Percentiles rank a stretch among this genome's conserved stretches.
Evolutionary conservation across 768 basidiomycete genomes (phyloP).

Genomic region (Collybia sordida): DNA sequence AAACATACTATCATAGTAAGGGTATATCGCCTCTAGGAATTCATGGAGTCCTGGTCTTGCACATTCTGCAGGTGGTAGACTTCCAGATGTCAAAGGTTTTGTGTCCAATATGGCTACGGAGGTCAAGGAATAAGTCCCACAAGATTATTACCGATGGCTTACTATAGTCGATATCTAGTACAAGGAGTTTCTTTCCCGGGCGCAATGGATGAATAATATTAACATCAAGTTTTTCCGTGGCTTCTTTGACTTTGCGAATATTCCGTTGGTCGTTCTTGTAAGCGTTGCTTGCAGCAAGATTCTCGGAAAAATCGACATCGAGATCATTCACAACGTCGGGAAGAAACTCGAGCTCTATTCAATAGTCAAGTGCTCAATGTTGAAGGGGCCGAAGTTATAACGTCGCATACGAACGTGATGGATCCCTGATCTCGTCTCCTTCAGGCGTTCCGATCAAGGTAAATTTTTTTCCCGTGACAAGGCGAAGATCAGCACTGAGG

Average conservation of each 20-base stretch:
- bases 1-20: conserved; percentile 71
- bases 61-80: conserved; percentile 78
- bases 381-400: conserved; percentile 3
- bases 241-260: conserved; percentile 76
- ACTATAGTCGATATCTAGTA: conserved; percentile 92
- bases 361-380: background rate
- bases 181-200: conserved; percentile 75
- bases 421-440: conserved; percentile 84
- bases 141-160: conserved; percentile 15
- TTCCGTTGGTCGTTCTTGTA: conserved; percentile 81
- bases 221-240: conserved; percentile 59
- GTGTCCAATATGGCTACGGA: conserved; percentile 77
- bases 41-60: conserved; percentile 82
- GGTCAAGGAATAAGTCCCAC: conserved; percentile 6
- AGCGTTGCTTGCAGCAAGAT: conserved; percentile 52
- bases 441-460: conserved; percentile 85
- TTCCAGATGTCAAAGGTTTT: conserved; percentile 79
- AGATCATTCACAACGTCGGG: conserved; percentile 79
- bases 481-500: conserved; percentile 55
- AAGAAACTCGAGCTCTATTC: conserved; percentile 57
- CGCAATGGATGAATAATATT: conserved; percentile 78
- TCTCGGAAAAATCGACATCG: conserved; percentile 75
- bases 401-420: conserved; percentile 43
- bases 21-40: conserved; percentile 78
- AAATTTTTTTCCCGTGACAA: conserved; percentile 69